phyloP scores from a whole-genome alignment of 2,329 filamentous ascomycete genomes.

The Pseudocercospora pini-densiflorae region DNA sequence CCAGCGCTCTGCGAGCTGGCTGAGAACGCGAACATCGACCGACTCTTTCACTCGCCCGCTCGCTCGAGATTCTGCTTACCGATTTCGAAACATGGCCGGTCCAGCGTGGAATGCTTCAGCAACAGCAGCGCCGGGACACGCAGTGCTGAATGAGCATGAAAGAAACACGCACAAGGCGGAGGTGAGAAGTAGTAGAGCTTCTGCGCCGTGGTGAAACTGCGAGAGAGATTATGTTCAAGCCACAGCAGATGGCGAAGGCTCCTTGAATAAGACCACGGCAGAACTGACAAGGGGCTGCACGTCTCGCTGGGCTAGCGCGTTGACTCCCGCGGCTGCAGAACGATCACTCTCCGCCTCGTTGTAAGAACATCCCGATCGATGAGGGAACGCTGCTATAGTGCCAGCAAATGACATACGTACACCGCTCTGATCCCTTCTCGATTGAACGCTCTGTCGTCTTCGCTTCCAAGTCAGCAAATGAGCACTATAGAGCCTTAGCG shows the following conservation, averaged over 20 bases:
- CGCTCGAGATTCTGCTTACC: conserved; percentile 41
- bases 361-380: conserved; percentile 18
- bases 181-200: conserved; percentile 15
- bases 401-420: conserved; percentile 7
- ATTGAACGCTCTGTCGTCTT: not conserved
- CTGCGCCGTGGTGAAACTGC: conserved; percentile 29
- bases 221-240: conserved; percentile 28
- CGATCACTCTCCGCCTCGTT: conserved; percentile 13
- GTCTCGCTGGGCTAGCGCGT: conserved; percentile 13
- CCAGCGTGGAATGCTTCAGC: conserved; percentile 9
- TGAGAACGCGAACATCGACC: conserved; percentile 16
- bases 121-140: conserved; percentile 24
- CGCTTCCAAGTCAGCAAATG: conserved; percentile 2
- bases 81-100: conserved; percentile 53
- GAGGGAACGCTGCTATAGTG: conserved; percentile 20
- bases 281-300: conserved; percentile 15
- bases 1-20: conserved; percentile 19
- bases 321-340: conserved; percentile 20
- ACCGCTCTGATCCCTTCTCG: conserved; percentile 12
- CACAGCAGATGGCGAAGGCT: conserved; percentile 24
- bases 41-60: not conserved
- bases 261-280: conserved; percentile 20
- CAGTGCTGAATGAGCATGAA: conserved; percentile 25
- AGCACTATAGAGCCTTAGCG: not conserved
- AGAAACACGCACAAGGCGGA: conserved; percentile 14